Percentiles rank a stretch among this genome's conserved stretches.
phyloP scores from a whole-genome alignment of 2,329 filamentous ascomycete species.

The Drechslera avenae region DNA sequence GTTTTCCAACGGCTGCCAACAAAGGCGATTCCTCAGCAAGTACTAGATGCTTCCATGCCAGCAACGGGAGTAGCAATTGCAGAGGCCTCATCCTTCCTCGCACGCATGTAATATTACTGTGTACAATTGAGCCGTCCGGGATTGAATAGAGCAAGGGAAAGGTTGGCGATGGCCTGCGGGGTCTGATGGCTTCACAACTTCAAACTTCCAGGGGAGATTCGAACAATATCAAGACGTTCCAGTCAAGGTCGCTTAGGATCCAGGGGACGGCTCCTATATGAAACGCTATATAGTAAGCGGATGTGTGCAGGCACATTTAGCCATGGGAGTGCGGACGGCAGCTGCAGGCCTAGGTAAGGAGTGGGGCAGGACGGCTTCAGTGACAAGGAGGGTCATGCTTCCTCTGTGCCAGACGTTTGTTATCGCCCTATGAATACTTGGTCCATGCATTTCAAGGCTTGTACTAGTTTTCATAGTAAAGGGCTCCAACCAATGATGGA shows the following conservation, averaged over 20 bases:
- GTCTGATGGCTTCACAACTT: background rate
- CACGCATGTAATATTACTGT: constrained; percentile 1
- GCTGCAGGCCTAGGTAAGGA: constrained; percentile 2
- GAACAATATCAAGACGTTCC: constrained; percentile 9
- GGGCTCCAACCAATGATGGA: constrained; percentile 7
- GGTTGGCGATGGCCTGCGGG: background rate
- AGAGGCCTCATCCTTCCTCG: constrained; percentile 22
- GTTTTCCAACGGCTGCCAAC: constrained; percentile 13
- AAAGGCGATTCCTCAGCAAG: constrained; percentile 21
- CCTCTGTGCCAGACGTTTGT: constrained; percentile 4
- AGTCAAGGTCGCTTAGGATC: constrained; percentile 1
- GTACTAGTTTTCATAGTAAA: constrained; percentile 10
- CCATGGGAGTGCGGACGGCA: constrained; percentile 7
- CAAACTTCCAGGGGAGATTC: background rate
- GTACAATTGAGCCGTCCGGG: background rate
- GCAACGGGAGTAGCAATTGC: constrained; percentile 21
- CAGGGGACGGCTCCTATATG: constrained; percentile 7
- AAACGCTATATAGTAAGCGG: constrained; percentile 7
- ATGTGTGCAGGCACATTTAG: constrained; percentile 4
- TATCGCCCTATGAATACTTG: constrained; percentile 6
- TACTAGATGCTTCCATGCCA: constrained; percentile 21
- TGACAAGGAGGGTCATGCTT: constrained; percentile 7
- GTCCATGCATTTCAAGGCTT: constrained; percentile 1
- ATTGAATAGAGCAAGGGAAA: background rate
- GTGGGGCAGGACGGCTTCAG: constrained; percentile 9